Evolutionary conservation across 495 filamentous ascomycete species (phyloP).

Genomic region (Pseudotulostoma volvatum): DNA sequence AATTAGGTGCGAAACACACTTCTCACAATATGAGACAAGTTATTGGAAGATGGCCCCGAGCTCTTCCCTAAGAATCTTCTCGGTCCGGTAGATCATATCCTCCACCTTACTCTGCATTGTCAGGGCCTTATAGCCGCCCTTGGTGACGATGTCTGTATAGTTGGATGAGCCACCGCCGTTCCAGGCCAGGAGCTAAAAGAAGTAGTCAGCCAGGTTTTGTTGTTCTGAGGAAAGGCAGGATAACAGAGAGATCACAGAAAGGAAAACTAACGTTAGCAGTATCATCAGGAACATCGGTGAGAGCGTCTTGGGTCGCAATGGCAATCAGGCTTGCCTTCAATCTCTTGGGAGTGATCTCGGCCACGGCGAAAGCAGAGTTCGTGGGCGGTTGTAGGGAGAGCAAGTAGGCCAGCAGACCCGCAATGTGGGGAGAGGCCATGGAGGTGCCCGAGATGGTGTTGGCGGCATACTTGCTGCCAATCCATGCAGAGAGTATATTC

Average conservation of each 20-base stretch:
- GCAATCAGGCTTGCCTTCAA: conserved; percentile 76
- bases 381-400: conserved; percentile 82
- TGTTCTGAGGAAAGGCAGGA: neutral
- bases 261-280: conserved; percentile 53
- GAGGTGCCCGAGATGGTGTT: conserved; percentile 99
- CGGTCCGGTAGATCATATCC: conserved; percentile 19
- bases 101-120: conserved; percentile 17
- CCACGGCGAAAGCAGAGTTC: conserved; percentile 80
- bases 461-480: conserved; percentile 77
- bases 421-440: conserved; percentile 97
- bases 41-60: conserved; percentile 30
- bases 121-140: conserved; percentile 21
- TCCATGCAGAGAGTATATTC: conserved; percentile 96
- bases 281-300: conserved; percentile 69
- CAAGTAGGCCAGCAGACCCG: conserved; percentile 92
- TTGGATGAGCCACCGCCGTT: conserved; percentile 93
- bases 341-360: conserved; percentile 79
- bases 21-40: too few relatives aligned
- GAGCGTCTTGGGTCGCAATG: conserved; percentile 64
- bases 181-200: conserved; percentile 69
- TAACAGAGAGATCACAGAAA: neutral
- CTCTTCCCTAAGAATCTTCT: conserved; percentile 22
- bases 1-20: too few relatives aligned
- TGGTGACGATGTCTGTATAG: conserved; percentile 68
- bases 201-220: conserved; percentile 24